Evolutionary conservation across 2,329 filamentous ascomycete genomes (phyloP), one percentile per base, ranked within the genome.

Genomic region (Hawksworthiomyces lignivorus): DNA sequence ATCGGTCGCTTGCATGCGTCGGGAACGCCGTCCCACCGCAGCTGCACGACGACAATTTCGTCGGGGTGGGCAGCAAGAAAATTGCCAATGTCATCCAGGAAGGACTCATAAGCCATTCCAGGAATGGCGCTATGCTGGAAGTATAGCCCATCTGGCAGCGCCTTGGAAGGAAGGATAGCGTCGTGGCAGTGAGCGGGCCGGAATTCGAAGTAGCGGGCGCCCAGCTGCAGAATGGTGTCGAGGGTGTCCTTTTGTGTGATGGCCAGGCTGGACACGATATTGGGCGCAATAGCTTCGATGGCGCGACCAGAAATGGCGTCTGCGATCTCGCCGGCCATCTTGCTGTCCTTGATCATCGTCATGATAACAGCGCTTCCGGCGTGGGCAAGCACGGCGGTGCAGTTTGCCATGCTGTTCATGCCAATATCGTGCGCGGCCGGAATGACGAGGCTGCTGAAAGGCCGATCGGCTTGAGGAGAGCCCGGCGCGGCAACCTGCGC

Each of bases 171-270:
- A 30, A 63, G 57, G 43, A 73, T 55, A 43, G 58, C 57, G 2
- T 56, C 54, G 51, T 70, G 67, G 39, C 69, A 63, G 44, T 67
- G 64, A 0, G 69, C 69, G 0, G 70, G 70, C 6, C 70, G 57
- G 49, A 72, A 73, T 53, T 73, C 70, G 40, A 73, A 73, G 54
- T 73, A 73, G 4, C 70, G 52, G 1, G 67, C 67, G 1, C 69
- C 70, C 28, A 72, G 59, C 29, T 54, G 54, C 37, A 74, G 60
- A 34, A 73, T 67, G 7, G 59, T 58, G 8, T 57, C 49, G 1
- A 73, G 55, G 3, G 52, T 55, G 47, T 73, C 68, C 48, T 74
- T 74, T 38, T 73, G 70, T 7, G 69, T 73, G 35, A 73, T 63
- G 44, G 69, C 65, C 2, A 73, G 59, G 7, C 65, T 67, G 43